These are phyloP conservation scores for Hymenoscyphus occultus DNA, from an alignment of 2,329 filamentous ascomycete species.

Conservation along the genomic window DNA sequence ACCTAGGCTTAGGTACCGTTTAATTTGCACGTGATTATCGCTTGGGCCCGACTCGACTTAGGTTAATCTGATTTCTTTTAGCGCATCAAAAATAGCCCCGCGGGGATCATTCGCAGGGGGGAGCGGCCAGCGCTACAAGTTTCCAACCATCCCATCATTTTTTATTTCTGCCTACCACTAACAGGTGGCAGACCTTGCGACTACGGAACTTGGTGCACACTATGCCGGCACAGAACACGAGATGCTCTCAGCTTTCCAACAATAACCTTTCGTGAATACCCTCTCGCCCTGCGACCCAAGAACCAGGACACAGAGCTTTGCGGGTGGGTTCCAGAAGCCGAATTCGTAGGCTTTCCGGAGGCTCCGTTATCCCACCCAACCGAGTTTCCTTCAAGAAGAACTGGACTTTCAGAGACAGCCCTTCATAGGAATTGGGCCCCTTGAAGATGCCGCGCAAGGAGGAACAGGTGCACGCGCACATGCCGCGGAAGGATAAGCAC, in stretches of 20 bases:
- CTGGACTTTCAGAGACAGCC: background rate
- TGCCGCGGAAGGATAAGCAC: slow-evolving; percentile 20
- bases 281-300: background rate
- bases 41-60: too few species aligned
- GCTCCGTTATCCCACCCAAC: slow-evolving; percentile 5
- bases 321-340: slow-evolving; percentile 12
- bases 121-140: background rate
- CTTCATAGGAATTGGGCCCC: background rate
- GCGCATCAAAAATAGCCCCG: background rate
- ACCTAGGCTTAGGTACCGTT: too few species aligned
- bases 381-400: background rate
- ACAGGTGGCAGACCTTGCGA: background rate
- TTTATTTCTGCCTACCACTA: background rate
- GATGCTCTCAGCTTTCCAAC: slow-evolving; percentile 1
- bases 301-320: background rate
- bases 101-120: background rate
- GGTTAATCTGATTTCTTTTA: background rate
- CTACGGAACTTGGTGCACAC: background rate
- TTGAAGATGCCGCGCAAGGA: slow-evolving; percentile 9
- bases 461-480: slow-evolving; percentile 11
- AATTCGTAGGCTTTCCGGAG: slow-evolving; percentile 4
- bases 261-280: background rate
- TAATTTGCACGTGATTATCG: too few species aligned
- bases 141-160: slow-evolving; percentile 1
- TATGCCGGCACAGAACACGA: slow-evolving; percentile 2